Base-by-base conservation (phyloP, 768 basidiomycete species). In the Hygrophorus russula region DNA sequence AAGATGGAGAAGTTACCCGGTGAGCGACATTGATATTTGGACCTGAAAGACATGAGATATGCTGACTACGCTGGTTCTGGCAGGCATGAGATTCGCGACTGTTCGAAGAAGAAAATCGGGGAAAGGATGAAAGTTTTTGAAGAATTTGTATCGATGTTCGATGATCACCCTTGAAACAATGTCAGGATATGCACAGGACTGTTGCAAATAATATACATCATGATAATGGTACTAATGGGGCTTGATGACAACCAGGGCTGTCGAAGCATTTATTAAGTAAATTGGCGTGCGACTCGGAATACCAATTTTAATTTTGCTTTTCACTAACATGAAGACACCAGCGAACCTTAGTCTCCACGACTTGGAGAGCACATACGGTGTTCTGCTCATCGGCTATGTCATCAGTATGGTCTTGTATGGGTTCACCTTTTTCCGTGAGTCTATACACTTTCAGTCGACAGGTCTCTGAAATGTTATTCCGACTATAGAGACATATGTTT, bases 71-170 rank as follows among this genome's bases (percentile, higher is more conserved):
- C 34, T 17, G 3, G 30, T 35, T 42, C n/a, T 30, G 18, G 14
- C 43, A 69, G 68, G 45, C 56, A 58, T 37, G 55, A 53, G 29
- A 59, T 69, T 30, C 59, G 58, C 12, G 63, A 63, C 13, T 60
- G 61, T 18, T 39, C 56, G 15, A 55, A 59, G 11, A 54, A 56
- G 42, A 52, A 54, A 20, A 54, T 70, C 19, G 59, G 61, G 18
- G 66, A 67, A 41, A 59, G 68, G 8, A 64, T 70, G 61, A 63
- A 62, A 46, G 60, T 57, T 11, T 70, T 70, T 42, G 60, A 62
- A 43, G 54, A 64, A 29, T 70, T 70, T 45, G 60, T 70, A 9
- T 58, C 63, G 10, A 41, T 70, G 53, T 70, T 68, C 46, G 67
- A 67, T 9, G 13, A 15, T 18, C 11, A 11, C 3, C n/a, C n/a